A percentile compares a stretch with the other conserved stretches of the same genome.
Conservation (phyloP, 2,329 filamentous ascomycete genomes). For the Alternaria atra region DNA sequence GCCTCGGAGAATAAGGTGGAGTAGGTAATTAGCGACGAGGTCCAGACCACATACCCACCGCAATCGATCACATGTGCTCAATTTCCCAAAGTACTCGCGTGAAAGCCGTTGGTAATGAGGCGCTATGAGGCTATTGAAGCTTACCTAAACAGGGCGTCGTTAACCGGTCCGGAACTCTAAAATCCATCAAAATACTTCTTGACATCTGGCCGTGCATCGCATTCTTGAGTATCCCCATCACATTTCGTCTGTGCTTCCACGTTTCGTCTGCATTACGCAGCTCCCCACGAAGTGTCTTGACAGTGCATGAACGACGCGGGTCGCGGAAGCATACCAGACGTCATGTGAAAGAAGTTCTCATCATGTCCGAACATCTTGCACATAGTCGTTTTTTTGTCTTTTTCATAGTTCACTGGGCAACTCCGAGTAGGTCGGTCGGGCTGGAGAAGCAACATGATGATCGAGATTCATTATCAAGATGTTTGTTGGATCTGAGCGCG, state of each 20-base stretch:
- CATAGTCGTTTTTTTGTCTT: background rate
- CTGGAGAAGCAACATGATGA: background rate
- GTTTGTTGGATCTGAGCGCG: background rate
- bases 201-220: background rate
- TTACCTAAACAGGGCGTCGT: background rate
- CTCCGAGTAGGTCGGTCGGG: background rate
- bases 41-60: slow-evolving; percentile 9
- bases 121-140: slow-evolving; percentile 5
- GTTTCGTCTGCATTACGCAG: slow-evolving; percentile 15
- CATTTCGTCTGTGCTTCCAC: slow-evolving; percentile 12
- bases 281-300: slow-evolving; percentile 10
- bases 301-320: background rate
- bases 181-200: slow-evolving; percentile 1
- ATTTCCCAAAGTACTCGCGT: slow-evolving; percentile 1
- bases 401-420: background rate
- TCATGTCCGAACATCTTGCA: background rate
- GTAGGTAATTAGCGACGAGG: slow-evolving; percentile 9
- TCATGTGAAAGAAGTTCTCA: background rate
- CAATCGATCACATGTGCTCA: slow-evolving; percentile 6
- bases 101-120: slow-evolving; percentile 1
- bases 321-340: background rate
- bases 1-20: slow-evolving; percentile 7
- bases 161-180: slow-evolving; percentile 15
- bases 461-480: background rate
- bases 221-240: background rate